These are phyloP conservation scores for Cystobasidium tubakii DNA, from an alignment of 768 basidiomycete species.

Conservation along the genomic window DNA sequence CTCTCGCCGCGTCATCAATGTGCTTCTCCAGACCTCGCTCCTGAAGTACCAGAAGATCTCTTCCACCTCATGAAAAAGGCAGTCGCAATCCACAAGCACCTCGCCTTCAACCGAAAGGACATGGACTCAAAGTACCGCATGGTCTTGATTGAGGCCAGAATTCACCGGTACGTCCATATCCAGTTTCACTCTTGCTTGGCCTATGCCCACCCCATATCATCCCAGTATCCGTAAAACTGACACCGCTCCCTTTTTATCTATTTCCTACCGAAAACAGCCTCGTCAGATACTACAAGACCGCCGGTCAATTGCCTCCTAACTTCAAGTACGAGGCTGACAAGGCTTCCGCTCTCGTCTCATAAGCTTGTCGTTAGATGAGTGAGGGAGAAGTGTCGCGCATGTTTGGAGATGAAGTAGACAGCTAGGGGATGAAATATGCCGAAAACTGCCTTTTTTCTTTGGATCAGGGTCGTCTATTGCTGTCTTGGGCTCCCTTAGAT, in stretches of 20 bases:
- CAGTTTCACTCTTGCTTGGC: background rate
- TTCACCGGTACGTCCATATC: conserved; percentile 59
- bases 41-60: conserved; percentile 96
- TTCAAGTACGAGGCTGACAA: conserved; percentile 98
- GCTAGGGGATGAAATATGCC: too few species aligned
- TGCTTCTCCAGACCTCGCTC: conserved; percentile 69
- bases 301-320: conserved; percentile 76
- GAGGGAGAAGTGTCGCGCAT: background rate
- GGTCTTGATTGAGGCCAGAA: conserved; percentile 97
- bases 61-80: conserved; percentile 99
- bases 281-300: conserved; percentile 90
- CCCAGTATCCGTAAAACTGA: too few species aligned
- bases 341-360: conserved; percentile 60
- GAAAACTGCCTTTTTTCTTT: too few species aligned
- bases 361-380: conserved; percentile 8
- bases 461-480: too few species aligned
- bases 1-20: background rate
- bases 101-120: conserved; percentile 96
- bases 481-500: too few species aligned
- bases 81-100: conserved; percentile 96
- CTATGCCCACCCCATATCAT: too few species aligned
- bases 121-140: conserved; percentile 92
- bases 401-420: too few species aligned
- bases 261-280: conserved; percentile 54
- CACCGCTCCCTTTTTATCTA: background rate